Evolutionary conservation across 2,329 filamentous ascomycete genomes (phyloP).

Genomic region (Sporothrix globosa): DNA sequence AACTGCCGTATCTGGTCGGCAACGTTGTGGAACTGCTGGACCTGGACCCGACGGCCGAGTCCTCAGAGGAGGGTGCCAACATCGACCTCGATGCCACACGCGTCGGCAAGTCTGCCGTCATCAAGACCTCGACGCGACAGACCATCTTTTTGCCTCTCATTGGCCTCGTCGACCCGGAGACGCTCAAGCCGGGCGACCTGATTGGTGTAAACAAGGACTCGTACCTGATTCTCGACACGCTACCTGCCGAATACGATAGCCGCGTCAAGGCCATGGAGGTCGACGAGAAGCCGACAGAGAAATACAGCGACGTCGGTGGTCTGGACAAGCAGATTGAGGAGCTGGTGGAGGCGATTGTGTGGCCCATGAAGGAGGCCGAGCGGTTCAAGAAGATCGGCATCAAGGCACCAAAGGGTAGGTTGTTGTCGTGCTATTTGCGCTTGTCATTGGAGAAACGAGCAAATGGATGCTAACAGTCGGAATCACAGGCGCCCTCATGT

Average conservation of each 20-base stretch:
- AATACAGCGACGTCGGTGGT: conserved; percentile 97
- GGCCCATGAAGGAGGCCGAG: conserved; percentile 99
- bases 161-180: conserved; percentile 92
- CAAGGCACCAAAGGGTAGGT: conserved; percentile 93
- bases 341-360: conserved; percentile 96
- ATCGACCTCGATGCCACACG: conserved; percentile 96
- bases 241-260: conserved; percentile 97
- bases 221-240: conserved; percentile 92
- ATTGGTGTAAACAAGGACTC: conserved; percentile 99
- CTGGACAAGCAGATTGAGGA: conserved; percentile 99
- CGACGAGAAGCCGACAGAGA: conserved; percentile 98
- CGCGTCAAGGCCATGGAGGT: conserved; percentile 99
- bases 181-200: conserved; percentile 91
- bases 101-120: conserved; percentile 97
- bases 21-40: conserved; percentile 98
- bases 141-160: conserved; percentile 98
- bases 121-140: conserved; percentile 98
- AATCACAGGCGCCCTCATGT: conserved; percentile 86
- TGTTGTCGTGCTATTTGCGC: neutral
- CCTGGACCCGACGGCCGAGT: conserved; percentile 93
- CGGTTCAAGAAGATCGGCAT: conserved; percentile 99
- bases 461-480: conserved; percentile 22
- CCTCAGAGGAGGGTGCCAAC: conserved; percentile 95
- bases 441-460: neutral
- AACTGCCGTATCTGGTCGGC: conserved; percentile 96